A percentile compares a stretch with the other conserved stretches of the same genome.
These are phyloP conservation scores for Dactylonectria estremocensis DNA, from an alignment of 2,329 filamentous ascomycete genomes.

Conservation along the genomic window DNA sequence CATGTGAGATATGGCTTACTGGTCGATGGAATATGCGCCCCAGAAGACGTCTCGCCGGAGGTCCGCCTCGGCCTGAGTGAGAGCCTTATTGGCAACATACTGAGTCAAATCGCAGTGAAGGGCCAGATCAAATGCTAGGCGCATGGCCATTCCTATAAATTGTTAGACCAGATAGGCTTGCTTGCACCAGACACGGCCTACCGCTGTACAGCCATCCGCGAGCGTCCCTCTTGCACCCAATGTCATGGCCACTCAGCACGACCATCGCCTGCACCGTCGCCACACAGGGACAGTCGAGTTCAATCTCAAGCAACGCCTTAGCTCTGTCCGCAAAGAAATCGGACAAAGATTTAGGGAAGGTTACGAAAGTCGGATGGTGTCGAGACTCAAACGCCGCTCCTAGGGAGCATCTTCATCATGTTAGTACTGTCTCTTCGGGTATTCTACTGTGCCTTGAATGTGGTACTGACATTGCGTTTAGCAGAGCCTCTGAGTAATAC, in stretches of 20 bases:
- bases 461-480: constrained; percentile 47
- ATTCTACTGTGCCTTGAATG: background rate
- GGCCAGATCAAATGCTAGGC: constrained; percentile 46
- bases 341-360: constrained; percentile 53
- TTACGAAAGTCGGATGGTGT: constrained; percentile 57
- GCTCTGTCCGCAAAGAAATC: constrained; percentile 49
- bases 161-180: constrained; percentile 33
- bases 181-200: constrained; percentile 4
- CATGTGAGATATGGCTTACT: constrained; percentile 36
- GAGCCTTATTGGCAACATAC: constrained; percentile 42
- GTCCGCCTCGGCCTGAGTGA: constrained; percentile 46
- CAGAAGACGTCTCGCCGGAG: constrained; percentile 50
- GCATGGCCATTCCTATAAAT: constrained; percentile 48
- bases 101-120: constrained; percentile 46
- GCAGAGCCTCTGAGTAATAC: constrained; percentile 49
- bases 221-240: constrained; percentile 46
- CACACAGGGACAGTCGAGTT: constrained; percentile 45
- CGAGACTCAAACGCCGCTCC: constrained; percentile 60
- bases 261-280: constrained; percentile 48
- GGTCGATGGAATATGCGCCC: constrained; percentile 50
- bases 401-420: constrained; percentile 54
- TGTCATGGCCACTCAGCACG: constrained; percentile 46
- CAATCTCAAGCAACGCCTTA: constrained; percentile 46
- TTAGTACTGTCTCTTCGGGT: background rate
- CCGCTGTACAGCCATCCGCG: constrained; percentile 49